A percentile compares a stretch with the other conserved stretches of the same genome.
These are phyloP conservation scores for Wickerhamomyces pijperi DNA, from an alignment of 805 yeast genomes.

Conservation along the genomic window DNA sequence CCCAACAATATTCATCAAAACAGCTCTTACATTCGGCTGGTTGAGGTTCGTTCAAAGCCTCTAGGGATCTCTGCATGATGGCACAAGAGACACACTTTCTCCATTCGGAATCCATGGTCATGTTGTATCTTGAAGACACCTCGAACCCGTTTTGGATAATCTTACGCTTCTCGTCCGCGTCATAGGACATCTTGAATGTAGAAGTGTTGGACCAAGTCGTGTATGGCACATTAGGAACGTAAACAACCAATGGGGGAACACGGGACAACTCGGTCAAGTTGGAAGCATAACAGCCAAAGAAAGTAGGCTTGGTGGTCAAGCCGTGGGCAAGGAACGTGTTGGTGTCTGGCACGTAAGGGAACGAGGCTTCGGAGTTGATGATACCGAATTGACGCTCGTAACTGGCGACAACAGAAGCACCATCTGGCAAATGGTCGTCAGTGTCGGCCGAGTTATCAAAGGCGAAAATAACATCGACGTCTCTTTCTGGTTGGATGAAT, in stretches of 20 bases:
- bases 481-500: slow-evolving; percentile 44
- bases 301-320: slow-evolving; percentile 58
- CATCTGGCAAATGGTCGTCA: slow-evolving; percentile 51
- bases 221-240: slow-evolving; percentile 63
- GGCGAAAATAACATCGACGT: slow-evolving; percentile 52
- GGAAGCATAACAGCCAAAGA: slow-evolving; percentile 71
- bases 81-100: slow-evolving; percentile 76
- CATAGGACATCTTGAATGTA: slow-evolving; percentile 56
- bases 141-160: slow-evolving; percentile 72
- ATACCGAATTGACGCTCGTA: slow-evolving; percentile 45
- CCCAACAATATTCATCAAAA: slow-evolving; percentile 64
- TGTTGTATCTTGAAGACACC: slow-evolving; percentile 50
- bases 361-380: slow-evolving; percentile 45
- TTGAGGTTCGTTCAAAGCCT: slow-evolving; percentile 44
- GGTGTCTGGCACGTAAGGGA: slow-evolving; percentile 73
- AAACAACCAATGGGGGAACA: slow-evolving; percentile 68
- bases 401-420: slow-evolving; percentile 43
- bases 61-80: slow-evolving; percentile 62
- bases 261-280: slow-evolving; percentile 46
- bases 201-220: slow-evolving; percentile 60
- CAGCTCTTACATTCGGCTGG: slow-evolving; percentile 58
- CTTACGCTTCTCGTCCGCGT: slow-evolving; percentile 40
- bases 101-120: slow-evolving; percentile 61
- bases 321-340: slow-evolving; percentile 48
- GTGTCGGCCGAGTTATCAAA: slow-evolving; percentile 65